Base-by-base conservation (phyloP, 768 basidiomycete genomes). In the Naganishia randhawae region DNA sequence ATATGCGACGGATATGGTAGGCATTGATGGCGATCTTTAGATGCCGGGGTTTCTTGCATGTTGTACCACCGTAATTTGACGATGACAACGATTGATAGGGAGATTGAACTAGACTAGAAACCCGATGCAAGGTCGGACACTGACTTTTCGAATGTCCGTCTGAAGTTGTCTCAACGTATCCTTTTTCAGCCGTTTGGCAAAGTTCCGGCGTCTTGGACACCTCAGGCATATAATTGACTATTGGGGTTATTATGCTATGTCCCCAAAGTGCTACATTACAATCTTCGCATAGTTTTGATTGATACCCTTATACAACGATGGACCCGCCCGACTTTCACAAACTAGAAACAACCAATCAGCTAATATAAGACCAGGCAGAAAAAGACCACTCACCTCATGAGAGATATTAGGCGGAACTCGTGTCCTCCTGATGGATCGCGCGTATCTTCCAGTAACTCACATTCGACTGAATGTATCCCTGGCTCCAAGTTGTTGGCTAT, bases 401-500 rank as follows among this genome's bases (percentile, higher is more conserved):
- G 41, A 16, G 62, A 65, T 50, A 71, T 71, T 54, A 79, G 64
- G 19, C 78, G 67, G 54, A 79, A 79, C 67, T 79, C 78, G 53
- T 41, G 71, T 5, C 75, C 71, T 0, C 78, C 78, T 10, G 67
- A 65, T 7, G 78, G 76, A 68, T 79, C 78, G 14, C 66, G 51
- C n/a, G 76, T 77, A 31, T 77, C 70, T 32, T 71, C 53, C 22
- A 76, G 42, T 52, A 79, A 37, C 42, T 76, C 75, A 52, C 78
- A 79, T 37, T 72, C 68, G 11, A 79, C 67, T 9, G 69, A 70
- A 71, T 79, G 78, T 53, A 50, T 53, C 14, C 78, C 78, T 13
- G 73, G 69, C 57, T 45, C 22, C 3, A 79, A 51, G 19, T 66
- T 73, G n/a, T 63, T 67, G n/a, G 55, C 61, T 37, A 70, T 62